Evolutionary conservation across 139 green algal genomes (phyloP).

Genomic region (Spirogloea muscicola): DNA sequence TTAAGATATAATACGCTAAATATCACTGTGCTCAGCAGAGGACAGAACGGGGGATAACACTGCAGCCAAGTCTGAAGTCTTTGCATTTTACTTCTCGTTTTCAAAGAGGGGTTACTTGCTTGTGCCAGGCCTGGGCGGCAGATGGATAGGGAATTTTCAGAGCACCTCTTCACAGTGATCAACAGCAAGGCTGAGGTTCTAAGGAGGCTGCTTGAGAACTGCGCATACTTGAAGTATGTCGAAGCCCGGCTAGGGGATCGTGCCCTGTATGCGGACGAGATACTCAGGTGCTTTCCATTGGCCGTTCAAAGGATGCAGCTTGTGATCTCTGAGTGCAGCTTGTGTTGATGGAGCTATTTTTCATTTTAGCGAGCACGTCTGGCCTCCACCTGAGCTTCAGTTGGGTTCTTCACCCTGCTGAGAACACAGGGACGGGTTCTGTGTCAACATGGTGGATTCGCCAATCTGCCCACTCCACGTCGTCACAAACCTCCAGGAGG

Average conservation of each 20-base stretch:
- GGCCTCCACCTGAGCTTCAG: conserved; percentile 1
- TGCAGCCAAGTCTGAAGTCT: no score
- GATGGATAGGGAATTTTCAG: conserved; percentile 19
- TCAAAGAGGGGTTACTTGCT: no score
- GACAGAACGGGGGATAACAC: no score
- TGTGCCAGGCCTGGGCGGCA: conserved; percentile 2
- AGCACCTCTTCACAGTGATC: conserved; percentile 40
- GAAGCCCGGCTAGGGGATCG: conserved; percentile 42
- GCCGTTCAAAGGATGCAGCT: not conserved
- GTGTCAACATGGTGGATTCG: conserved; percentile 38
- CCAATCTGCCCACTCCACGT: conserved; percentile 39
- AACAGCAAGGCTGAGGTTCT: conserved; percentile 36
- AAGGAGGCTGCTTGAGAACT: conserved; percentile 15
- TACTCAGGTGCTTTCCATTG: conserved; percentile 29
- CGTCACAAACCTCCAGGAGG: conserved; percentile 43
- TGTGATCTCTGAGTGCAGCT: not conserved
- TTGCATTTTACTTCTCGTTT: no score
- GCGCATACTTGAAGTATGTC: conserved; percentile 50
- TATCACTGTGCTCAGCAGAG: no score
- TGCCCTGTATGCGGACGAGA: conserved; percentile 30
- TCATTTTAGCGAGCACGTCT: not conserved
- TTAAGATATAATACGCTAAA: no score
- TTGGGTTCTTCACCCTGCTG: not conserved
- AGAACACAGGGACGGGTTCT: conserved; percentile 39
- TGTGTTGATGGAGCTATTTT: not conserved